Evolutionary conservation across 306 rosid species (phyloP).

Genomic region (Rubus idaeus): DNA sequence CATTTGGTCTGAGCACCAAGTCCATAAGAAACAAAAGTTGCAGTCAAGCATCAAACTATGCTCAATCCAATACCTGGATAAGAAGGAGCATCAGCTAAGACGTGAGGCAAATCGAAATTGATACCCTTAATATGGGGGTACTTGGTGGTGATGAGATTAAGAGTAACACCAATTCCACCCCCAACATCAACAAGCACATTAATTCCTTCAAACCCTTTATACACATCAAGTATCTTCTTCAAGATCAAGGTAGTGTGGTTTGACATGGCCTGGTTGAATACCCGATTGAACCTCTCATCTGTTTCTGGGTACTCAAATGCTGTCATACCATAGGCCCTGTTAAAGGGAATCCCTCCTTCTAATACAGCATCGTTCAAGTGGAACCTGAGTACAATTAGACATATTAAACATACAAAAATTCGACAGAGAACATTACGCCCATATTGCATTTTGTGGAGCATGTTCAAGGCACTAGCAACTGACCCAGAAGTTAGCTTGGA

Average conservation of each 20-base stretch:
- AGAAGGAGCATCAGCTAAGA: conserved; percentile 20
- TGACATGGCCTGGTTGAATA: conserved; percentile 30
- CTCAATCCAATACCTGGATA: conserved; percentile 9
- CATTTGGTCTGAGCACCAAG: no score
- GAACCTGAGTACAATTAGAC: conserved; percentile 3
- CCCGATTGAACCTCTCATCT: conserved; percentile 22
- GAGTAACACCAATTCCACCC: conserved; percentile 29
- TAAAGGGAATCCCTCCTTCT: conserved; percentile 33
- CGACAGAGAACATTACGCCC: no score
- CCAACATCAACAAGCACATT: conserved; percentile 27
- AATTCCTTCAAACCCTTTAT: conserved; percentile 26
- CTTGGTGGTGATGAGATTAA: conserved; percentile 16
- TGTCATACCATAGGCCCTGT: conserved; percentile 22
- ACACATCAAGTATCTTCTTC: conserved; percentile 22
- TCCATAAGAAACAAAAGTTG: no score
- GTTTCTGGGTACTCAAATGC: conserved; percentile 20
- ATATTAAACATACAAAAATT: not conserved
- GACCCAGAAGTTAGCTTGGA: not conserved
- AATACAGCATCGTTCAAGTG: conserved; percentile 26
- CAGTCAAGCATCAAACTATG: not conserved
- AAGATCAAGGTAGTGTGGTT: conserved; percentile 28
- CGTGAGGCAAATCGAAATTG: conserved; percentile 22
- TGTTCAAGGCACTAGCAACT: not conserved
- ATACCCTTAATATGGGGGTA: conserved; percentile 22
- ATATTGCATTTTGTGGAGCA: not conserved